These are phyloP conservation scores for Eucalyptus paniculata DNA, from an alignment of 345 rosid species.

Conservation along the genomic window DNA sequence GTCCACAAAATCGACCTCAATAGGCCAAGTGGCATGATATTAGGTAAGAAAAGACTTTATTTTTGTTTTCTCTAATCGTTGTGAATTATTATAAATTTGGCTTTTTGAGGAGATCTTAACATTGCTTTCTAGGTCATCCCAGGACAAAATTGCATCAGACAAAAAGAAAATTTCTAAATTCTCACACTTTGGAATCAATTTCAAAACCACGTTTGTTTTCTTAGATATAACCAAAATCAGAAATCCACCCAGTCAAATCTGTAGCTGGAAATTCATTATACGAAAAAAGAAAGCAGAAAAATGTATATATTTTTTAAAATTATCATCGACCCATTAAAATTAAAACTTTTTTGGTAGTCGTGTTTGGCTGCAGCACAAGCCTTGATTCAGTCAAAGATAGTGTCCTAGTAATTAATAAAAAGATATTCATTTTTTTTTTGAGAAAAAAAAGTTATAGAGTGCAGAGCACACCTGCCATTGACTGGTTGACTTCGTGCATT, in stretches of 20 bases:
- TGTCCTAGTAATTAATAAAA: neutral
- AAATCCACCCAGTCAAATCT: neutral
- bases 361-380: neutral
- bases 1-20: neutral
- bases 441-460: neutral
- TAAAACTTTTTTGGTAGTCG: neutral
- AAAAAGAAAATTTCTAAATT: neutral
- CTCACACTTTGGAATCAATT: neutral
- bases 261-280: neutral
- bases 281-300: neutral
- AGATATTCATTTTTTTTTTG: neutral
- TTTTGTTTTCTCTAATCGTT: neutral
- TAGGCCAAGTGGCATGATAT: neutral
- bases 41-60: neutral
- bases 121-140: neutral
- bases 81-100: neutral
- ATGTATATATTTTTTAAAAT: neutral
- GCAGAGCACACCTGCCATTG: neutral
- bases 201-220: neutral
- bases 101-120: neutral
- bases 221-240: neutral
- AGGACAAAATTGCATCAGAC: neutral
- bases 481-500: neutral
- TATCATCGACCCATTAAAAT: neutral
- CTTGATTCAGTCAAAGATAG: neutral